Percentiles rank a stretch among this genome's conserved stretches.
phyloP scores from a whole-genome alignment of 73 alveolate genomes.

The Durusdinium trenchii region DNA sequence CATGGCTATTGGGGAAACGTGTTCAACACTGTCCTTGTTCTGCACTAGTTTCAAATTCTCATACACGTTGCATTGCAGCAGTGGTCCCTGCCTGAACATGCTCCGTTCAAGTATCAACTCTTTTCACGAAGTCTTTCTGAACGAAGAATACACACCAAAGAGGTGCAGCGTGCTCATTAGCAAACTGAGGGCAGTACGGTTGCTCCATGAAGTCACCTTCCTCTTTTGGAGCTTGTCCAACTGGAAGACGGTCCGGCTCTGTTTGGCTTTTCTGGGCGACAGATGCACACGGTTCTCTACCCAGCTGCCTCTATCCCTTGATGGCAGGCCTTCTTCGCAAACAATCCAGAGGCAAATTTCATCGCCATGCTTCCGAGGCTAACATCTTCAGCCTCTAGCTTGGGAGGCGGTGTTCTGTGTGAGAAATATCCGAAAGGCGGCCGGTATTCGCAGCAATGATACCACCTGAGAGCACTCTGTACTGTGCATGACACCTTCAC shows the following conservation, averaged over 20 bases:
- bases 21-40: slow-evolving; percentile 93
- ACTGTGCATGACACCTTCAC: neutral
- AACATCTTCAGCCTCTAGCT: slow-evolving; percentile 71
- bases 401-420: slow-evolving; percentile 74
- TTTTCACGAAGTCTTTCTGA: neutral
- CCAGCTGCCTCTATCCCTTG: too few species aligned
- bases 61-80: slow-evolving; percentile 69
- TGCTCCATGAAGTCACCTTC: slow-evolving; percentile 82
- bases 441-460: slow-evolving; percentile 92
- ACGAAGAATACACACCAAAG: neutral
- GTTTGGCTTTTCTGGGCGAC: slow-evolving; percentile 64
- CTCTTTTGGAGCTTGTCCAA: slow-evolving; percentile 62
- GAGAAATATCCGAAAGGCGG: slow-evolving; percentile 81
- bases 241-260: slow-evolving; percentile 70
- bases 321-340: slow-evolving; percentile 21
- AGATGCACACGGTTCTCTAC: neutral
- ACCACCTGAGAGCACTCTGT: slow-evolving; percentile 25
- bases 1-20: too few species aligned
- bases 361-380: slow-evolving; percentile 64
- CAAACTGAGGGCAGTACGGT: neutral
- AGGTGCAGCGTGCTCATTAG: neutral
- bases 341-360: slow-evolving; percentile 59
- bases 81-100: slow-evolving; percentile 55
- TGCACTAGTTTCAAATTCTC: slow-evolving; percentile 79
- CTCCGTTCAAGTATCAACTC: neutral